A percentile compares a stretch with the other conserved stretches of the same genome.
These are phyloP conservation scores for Saccharomycopsis synnaedendra DNA, from an alignment of 805 yeast genomes.

Conservation along the genomic window DNA sequence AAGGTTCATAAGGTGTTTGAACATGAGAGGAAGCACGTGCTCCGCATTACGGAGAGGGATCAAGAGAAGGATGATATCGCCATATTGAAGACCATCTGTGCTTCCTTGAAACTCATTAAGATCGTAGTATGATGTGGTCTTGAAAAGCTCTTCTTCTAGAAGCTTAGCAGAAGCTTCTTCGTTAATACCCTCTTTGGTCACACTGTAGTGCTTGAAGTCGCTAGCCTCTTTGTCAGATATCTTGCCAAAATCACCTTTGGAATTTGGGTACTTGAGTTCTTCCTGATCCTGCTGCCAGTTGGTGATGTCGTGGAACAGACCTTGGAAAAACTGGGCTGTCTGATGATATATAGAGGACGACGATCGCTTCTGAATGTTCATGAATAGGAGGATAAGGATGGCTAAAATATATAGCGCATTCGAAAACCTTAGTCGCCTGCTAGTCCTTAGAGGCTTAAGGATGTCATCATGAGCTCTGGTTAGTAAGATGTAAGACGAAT, in stretches of 20 bases:
- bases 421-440: too few species aligned
- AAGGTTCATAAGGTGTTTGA: constrained; percentile 65
- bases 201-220: constrained; percentile 10
- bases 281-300: constrained; percentile 16
- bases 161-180: constrained; percentile 17
- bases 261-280: constrained; percentile 12
- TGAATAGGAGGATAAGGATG: too few species aligned
- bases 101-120: constrained; percentile 53
- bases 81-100: constrained; percentile 66
- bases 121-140: constrained; percentile 61
- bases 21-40: constrained; percentile 81
- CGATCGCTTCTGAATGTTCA: too few species aligned
- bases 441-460: too few species aligned
- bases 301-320: constrained; percentile 6
- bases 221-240: background rate
- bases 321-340: background rate
- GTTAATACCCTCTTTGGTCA: background rate
- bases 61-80: constrained; percentile 71
- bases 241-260: constrained; percentile 9
- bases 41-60: constrained; percentile 93
- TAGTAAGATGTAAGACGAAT: too few species aligned
- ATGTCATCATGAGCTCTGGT: too few species aligned
- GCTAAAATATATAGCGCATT: too few species aligned
- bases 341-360: constrained; percentile 3
- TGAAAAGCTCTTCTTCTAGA: constrained; percentile 29